Evolutionary conservation across 495 filamentous ascomycete species (phyloP).

Genomic region (Pseudomonodictys pantanalensis): DNA sequence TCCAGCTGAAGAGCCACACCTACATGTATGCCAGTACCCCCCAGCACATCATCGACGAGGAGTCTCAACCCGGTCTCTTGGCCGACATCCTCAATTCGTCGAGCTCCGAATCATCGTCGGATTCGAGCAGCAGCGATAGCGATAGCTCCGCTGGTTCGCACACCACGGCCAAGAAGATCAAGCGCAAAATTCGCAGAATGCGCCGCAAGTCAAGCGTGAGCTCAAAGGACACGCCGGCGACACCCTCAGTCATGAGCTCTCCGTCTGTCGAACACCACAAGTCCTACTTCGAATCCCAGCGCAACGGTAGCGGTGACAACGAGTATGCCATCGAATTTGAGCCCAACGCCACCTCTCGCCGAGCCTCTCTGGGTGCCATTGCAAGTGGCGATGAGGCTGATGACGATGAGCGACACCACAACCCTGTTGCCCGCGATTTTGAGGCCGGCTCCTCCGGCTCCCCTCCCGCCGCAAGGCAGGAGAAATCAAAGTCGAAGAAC

Average conservation of each 20-base stretch:
- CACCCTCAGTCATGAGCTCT: constrained; percentile 43
- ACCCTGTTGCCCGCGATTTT: constrained; percentile 45
- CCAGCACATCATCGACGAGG: constrained; percentile 84
- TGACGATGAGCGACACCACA: constrained; percentile 38
- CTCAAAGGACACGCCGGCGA: constrained; percentile 58
- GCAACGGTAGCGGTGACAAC: constrained; percentile 7
- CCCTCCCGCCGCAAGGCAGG: constrained; percentile 13
- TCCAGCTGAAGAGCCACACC: constrained; percentile 87
- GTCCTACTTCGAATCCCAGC: constrained; percentile 24
- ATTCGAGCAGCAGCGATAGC: constrained; percentile 62
- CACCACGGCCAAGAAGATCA: constrained; percentile 70
- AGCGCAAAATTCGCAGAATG: constrained; percentile 63
- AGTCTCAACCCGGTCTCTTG: constrained; percentile 79
- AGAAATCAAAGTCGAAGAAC: constrained; percentile 31
- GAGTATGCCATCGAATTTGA: constrained; percentile 3
- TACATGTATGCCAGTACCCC: constrained; percentile 91
- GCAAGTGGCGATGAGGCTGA: constrained; percentile 52
- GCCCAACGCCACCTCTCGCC: constrained; percentile 21
- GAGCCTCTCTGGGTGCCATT: constrained; percentile 37
- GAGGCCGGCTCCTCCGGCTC: constrained; percentile 35
- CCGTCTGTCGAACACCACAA: constrained; percentile 37
- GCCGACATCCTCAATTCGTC: constrained; percentile 72
- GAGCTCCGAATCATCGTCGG: constrained; percentile 55
- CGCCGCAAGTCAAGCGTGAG: constrained; percentile 72
- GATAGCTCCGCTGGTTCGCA: constrained; percentile 66